phyloP scores from a whole-genome alignment of 306 rosid species.

The Vigna radiata region DNA sequence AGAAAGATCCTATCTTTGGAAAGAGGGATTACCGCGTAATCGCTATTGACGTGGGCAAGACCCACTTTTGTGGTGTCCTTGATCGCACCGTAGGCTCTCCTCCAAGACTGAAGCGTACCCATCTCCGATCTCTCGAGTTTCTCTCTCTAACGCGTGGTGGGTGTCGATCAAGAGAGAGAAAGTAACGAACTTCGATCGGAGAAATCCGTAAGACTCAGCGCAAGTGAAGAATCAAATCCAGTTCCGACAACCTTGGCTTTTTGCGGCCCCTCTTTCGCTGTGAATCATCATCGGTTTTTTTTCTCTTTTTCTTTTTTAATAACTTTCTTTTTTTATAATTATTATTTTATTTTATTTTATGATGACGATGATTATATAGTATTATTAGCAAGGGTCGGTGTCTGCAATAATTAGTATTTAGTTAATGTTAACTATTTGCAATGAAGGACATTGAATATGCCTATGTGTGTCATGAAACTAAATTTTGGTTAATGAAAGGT shows the following conservation, averaged over 20 bases:
- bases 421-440: background rate
- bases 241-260: constrained; percentile 47
- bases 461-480: background rate
- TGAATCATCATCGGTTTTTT: constrained; percentile 38
- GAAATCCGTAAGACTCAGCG: constrained; percentile 17
- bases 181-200: constrained; percentile 35
- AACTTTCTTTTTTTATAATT: background rate
- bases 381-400: background rate
- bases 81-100: constrained; percentile 95
- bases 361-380: too few species aligned
- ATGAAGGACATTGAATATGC: background rate
- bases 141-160: constrained; percentile 39
- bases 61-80: constrained; percentile 98
- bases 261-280: constrained; percentile 43
- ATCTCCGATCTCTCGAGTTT: constrained; percentile 56
- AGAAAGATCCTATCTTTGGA: constrained; percentile 40
- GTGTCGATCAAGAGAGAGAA: constrained; percentile 51
- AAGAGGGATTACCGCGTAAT: constrained; percentile 66
- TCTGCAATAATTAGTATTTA: constrained; percentile 25
- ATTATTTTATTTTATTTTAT: background rate
- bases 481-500: background rate
- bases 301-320: background rate
- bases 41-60: constrained; percentile 99
- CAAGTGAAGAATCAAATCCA: constrained; percentile 34
- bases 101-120: constrained; percentile 99